Percentiles rank a stretch among this genome's conserved stretches.
These are phyloP conservation scores for Candolleomyces aberdarensis DNA, from an alignment of 768 basidiomycete genomes.

Conservation along the genomic window DNA sequence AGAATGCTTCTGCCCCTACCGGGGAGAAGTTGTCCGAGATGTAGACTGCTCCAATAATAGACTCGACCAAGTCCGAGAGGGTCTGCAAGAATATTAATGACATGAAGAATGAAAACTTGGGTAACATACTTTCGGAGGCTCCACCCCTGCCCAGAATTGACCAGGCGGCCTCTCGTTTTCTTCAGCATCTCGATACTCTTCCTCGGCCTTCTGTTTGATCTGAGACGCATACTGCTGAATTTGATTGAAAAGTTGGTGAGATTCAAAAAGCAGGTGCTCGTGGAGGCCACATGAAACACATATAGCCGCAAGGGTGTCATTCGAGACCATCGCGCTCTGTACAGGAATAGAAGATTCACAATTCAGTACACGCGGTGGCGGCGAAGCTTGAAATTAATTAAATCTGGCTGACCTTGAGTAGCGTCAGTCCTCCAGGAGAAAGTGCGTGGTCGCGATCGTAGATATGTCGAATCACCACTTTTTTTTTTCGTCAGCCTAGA, in stretches of 20 bases:
- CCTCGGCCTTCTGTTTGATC: constrained; percentile 41
- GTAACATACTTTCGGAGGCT: constrained; percentile 68
- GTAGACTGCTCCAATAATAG: constrained; percentile 75
- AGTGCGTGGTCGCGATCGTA: constrained; percentile 60
- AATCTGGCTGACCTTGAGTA: constrained; percentile 58
- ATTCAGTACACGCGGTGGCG: not conserved
- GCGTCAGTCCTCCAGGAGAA: constrained; percentile 72
- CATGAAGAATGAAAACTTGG: not conserved
- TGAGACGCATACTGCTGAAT: constrained; percentile 53
- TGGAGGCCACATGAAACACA: constrained; percentile 70
- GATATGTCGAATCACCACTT: constrained; percentile 74
- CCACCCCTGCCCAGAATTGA: constrained; percentile 77
- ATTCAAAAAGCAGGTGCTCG: constrained; percentile 56
- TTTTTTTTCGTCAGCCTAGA: constrained; percentile 11
- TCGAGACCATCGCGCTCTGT: constrained; percentile 85
- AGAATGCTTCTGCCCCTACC: constrained; percentile 60
- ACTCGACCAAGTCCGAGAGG: constrained; percentile 78
- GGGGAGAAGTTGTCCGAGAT: constrained; percentile 71
- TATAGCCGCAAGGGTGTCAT: constrained; percentile 70
- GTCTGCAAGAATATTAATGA: constrained; percentile 38
- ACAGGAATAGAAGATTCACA: constrained; percentile 12
- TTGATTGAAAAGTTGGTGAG: constrained; percentile 43
- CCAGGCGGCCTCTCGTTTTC: constrained; percentile 51
- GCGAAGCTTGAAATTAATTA: not conserved
- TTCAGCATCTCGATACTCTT: constrained; percentile 46